Conservation (phyloP, 2,329 filamentous ascomycete genomes). For the Karstenula rhodostoma region DNA sequence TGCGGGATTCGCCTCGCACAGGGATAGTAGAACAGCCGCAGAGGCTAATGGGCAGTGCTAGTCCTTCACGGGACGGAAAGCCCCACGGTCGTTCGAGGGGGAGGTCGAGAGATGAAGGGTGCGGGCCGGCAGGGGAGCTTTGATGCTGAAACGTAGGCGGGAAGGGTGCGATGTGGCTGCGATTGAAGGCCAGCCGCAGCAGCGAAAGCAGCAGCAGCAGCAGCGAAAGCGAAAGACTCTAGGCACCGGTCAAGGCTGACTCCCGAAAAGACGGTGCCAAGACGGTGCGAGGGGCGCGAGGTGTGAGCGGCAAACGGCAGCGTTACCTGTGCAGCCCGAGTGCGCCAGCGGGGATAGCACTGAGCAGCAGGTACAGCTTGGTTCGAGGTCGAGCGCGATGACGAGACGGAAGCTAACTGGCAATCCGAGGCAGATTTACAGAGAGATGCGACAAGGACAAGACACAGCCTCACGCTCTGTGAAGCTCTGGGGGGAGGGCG, state of each 20-base stretch:
- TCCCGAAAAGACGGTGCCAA: constrained; percentile 43
- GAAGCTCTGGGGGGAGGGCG: constrained; percentile 25
- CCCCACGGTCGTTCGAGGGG: constrained; percentile 33
- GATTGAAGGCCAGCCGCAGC: constrained; percentile 34
- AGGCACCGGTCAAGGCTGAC: constrained; percentile 51
- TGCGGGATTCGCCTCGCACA: constrained; percentile 45
- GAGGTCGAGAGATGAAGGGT: constrained; percentile 32
- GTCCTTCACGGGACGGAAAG: constrained; percentile 35
- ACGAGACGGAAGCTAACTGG: constrained; percentile 37
- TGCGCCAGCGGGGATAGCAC: constrained; percentile 20
- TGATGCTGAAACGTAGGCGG: constrained; percentile 28
- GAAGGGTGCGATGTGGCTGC: constrained; percentile 32
- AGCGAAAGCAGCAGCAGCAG: too few relatives aligned
- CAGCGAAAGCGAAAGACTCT: constrained; percentile 35
- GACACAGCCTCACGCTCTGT: constrained; percentile 45
- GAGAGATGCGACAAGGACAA: constrained; percentile 40
- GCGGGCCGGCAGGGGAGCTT: constrained; percentile 21
- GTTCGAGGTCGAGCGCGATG: constrained; percentile 39
- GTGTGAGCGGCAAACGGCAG: constrained; percentile 25
- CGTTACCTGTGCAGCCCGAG: constrained; percentile 26
- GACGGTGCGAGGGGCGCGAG: constrained; percentile 25
- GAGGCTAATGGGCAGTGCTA: constrained; percentile 45
- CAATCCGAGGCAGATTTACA: constrained; percentile 47
- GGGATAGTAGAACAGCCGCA: constrained; percentile 33
- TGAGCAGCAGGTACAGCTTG: constrained; percentile 21